phyloP scores from a whole-genome alignment of 2,329 filamentous ascomycete species.

The Curvularia verruculosa region DNA sequence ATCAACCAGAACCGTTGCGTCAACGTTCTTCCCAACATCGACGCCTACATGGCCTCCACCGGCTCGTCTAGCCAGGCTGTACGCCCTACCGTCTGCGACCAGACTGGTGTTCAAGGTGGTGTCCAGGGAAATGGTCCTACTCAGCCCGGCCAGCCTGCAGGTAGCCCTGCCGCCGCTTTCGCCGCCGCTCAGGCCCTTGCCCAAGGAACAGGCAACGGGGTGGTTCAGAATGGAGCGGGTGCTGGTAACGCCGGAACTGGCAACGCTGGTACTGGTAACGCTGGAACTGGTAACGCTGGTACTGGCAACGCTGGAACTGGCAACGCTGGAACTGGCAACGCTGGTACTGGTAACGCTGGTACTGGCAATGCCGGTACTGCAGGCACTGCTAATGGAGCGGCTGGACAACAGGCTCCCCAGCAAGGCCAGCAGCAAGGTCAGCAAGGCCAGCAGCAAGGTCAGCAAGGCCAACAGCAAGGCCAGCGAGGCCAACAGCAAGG shows the following conservation, averaged over 20 bases:
- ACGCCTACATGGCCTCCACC: slow-evolving; percentile 46
- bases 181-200: slow-evolving; percentile 36
- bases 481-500: slow-evolving; percentile 17
- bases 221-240: slow-evolving; percentile 27
- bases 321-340: no score
- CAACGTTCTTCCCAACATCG: slow-evolving; percentile 47
- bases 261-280: not conserved
- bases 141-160: slow-evolving; percentile 36
- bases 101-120: slow-evolving; percentile 44
- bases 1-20: slow-evolving; percentile 48
- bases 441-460: no score
- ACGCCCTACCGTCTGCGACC: slow-evolving; percentile 40
- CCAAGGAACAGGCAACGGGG: slow-evolving; percentile 38
- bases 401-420: slow-evolving; percentile 2
- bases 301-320: no score
- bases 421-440: slow-evolving; percentile 4
- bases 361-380: slow-evolving; percentile 5
- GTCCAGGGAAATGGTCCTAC: slow-evolving; percentile 41
- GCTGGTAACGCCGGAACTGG: slow-evolving; percentile 4
- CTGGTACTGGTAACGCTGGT: not conserved
- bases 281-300: no score
- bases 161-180: slow-evolving; percentile 41
- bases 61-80: slow-evolving; percentile 39
- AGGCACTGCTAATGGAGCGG: not conserved
- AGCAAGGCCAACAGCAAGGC: slow-evolving; percentile 7